These are phyloP conservation scores for Ophiostoma fasciatum DNA, from an alignment of 2,329 filamentous ascomycete species.

Conservation along the genomic window DNA sequence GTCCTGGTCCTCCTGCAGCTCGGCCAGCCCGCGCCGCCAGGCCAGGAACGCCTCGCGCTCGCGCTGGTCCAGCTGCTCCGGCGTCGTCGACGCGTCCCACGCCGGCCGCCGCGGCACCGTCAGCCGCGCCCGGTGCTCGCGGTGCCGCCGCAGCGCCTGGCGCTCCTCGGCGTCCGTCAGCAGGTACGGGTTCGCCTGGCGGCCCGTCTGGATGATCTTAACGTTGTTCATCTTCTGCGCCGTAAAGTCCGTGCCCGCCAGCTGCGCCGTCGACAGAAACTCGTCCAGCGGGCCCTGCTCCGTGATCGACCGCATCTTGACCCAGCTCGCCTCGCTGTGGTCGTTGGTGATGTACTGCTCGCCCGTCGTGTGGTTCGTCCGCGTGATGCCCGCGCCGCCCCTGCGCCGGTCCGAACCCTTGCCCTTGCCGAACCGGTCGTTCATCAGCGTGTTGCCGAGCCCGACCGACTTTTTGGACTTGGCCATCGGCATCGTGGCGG, in stretches of 20 bases:
- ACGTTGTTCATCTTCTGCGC: constrained; percentile 98
- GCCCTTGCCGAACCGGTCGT: constrained; percentile 90
- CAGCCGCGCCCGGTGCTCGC: constrained; percentile 59
- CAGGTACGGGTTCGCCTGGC: constrained; percentile 81
- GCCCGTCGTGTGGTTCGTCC: constrained; percentile 66
- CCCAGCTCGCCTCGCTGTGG: constrained; percentile 83
- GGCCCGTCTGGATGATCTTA: constrained; percentile 94
- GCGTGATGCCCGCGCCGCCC: constrained; percentile 37
- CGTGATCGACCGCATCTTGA: constrained; percentile 98
- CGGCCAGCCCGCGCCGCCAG: constrained; percentile 82
- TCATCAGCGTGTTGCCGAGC: constrained; percentile 96
- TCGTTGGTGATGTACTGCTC: constrained; percentile 86
- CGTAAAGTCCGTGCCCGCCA: constrained; percentile 97
- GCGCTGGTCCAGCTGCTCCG: constrained; percentile 59
- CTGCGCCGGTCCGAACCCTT: constrained; percentile 75
- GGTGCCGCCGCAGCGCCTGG: constrained; percentile 64
- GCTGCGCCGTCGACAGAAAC: constrained; percentile 85
- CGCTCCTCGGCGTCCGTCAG: constrained; percentile 75
- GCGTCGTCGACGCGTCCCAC: constrained; percentile 79
- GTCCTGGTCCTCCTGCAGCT: constrained; percentile 87
- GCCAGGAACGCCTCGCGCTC: constrained; percentile 72
- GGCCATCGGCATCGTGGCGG: constrained; percentile 41
- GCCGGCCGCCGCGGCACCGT: constrained; percentile 81
- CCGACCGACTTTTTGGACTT: constrained; percentile 94
- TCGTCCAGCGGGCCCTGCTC: constrained; percentile 95